A percentile compares a stretch with the other conserved stretches of the same genome.
Evolutionary conservation across 257 asterid species (phyloP).

Genomic region (Misopates orontium): DNA sequence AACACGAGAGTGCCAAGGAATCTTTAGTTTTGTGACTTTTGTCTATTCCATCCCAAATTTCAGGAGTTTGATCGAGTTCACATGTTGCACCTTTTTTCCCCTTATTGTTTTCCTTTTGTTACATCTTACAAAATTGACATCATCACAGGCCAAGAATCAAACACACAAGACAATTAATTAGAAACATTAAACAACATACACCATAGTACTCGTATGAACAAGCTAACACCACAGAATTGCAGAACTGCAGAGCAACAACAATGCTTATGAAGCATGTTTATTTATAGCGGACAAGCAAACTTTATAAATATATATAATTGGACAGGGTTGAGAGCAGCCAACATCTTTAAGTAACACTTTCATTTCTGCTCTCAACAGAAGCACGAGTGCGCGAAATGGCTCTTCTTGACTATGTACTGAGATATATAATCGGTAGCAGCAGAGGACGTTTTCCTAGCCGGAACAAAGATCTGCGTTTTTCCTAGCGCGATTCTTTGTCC

Average conservation of each 20-base stretch:
- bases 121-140: neutral
- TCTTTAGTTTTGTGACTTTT: too few relatives aligned
- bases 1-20: too few relatives aligned
- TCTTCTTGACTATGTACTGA: constrained; percentile 40
- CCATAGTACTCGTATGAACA: neutral
- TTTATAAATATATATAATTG: constrained; percentile 20
- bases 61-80: too few relatives aligned
- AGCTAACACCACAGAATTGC: too few relatives aligned
- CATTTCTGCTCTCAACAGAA: constrained; percentile 37
- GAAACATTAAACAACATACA: neutral
- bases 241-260: neutral
- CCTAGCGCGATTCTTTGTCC: constrained; percentile 60
- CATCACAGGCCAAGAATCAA: neutral
- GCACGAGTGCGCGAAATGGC: constrained; percentile 54
- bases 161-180: neutral
- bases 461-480: constrained; percentile 45
- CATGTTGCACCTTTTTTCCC: too few relatives aligned
- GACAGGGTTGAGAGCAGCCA: neutral
- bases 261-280: constrained; percentile 20
- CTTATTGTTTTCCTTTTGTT: neutral
- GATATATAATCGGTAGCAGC: constrained; percentile 31
- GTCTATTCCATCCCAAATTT: too few relatives aligned
- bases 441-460: constrained; percentile 33
- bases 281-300: constrained; percentile 1
- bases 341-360: neutral